phyloP scores from a whole-genome alignment of 495 filamentous ascomycete genomes.

The Bryoglossum gracile region DNA sequence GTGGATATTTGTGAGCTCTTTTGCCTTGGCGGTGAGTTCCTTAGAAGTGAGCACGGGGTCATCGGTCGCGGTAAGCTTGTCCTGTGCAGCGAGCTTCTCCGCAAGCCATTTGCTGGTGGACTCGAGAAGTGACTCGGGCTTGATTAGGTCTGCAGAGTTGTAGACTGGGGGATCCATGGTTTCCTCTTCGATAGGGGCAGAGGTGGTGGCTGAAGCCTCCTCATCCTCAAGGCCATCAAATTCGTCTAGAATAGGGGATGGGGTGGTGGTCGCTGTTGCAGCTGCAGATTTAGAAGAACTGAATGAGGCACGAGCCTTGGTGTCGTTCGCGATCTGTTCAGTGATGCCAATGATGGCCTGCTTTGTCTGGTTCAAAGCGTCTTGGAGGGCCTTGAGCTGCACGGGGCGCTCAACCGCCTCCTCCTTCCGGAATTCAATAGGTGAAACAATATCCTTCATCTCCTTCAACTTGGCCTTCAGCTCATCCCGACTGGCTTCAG shows the following conservation, averaged over 20 bases:
- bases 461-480: slow-evolving; percentile 65
- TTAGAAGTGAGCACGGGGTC: slow-evolving; percentile 62
- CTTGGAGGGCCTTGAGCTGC: slow-evolving; percentile 53
- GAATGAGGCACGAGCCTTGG: slow-evolving; percentile 29
- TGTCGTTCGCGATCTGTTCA: slow-evolving; percentile 32
- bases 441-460: slow-evolving; percentile 62
- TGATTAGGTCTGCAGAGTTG: slow-evolving; percentile 53
- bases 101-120: slow-evolving; percentile 57
- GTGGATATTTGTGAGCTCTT: slow-evolving; percentile 56
- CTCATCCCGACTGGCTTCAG: slow-evolving; percentile 60
- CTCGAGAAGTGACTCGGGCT: slow-evolving; percentile 41
- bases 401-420: slow-evolving; percentile 61
- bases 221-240: slow-evolving; percentile 60
- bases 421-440: slow-evolving; percentile 59
- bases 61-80: slow-evolving; percentile 56
- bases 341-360: slow-evolving; percentile 44
- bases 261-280: slow-evolving; percentile 32
- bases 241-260: slow-evolving; percentile 37
- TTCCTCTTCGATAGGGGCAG: slow-evolving; percentile 30
- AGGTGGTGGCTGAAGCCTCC: slow-evolving; percentile 34
- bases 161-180: slow-evolving; percentile 48
- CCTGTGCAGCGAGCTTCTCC: slow-evolving; percentile 57
- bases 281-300: slow-evolving; percentile 41
- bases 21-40: slow-evolving; percentile 54
- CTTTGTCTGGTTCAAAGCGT: slow-evolving; percentile 50